Percentiles rank a stretch among this genome's conserved stretches.
Evolutionary conservation across 768 basidiomycete species (phyloP).

Genomic region (Russula lepida): DNA sequence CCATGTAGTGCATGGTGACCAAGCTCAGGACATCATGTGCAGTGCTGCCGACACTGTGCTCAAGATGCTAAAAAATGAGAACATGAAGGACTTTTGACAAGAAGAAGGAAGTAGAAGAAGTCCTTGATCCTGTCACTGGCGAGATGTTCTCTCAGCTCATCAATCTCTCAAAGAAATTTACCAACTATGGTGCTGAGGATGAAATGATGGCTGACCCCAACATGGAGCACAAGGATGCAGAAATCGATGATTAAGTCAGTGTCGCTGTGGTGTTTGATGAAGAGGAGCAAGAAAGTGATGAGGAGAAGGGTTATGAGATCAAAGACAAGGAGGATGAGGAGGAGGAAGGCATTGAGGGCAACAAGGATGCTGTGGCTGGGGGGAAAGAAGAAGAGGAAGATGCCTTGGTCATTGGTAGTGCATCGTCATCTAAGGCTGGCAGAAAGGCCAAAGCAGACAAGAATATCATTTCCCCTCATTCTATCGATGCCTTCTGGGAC

Average conservation of each 20-base stretch:
- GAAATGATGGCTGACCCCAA: conserved; percentile 72
- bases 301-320: conserved; percentile 86
- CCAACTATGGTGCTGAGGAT: conserved; percentile 88
- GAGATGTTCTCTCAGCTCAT: conserved; percentile 81
- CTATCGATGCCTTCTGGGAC: conserved; percentile 96
- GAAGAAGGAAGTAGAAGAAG: conserved; percentile 85
- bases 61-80: conserved; percentile 81
- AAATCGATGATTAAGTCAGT: conserved; percentile 94
- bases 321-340: conserved; percentile 74
- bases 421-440: conserved; percentile 38
- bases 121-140: conserved; percentile 55
- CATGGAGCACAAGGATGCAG: conserved; percentile 71
- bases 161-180: conserved; percentile 85
- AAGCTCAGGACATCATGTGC: conserved; percentile 91
- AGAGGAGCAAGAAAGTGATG: conserved; percentile 89
- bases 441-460: conserved; percentile 53
- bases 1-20: conserved; percentile 81
- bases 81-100: conserved; percentile 94
- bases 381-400: conserved; percentile 53
- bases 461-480: conserved; percentile 79
- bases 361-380: conserved; percentile 35
- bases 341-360: conserved; percentile 47
- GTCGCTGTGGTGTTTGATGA: conserved; percentile 98
- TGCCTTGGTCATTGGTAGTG: conserved; percentile 73
- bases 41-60: conserved; percentile 91